Percentiles rank a stretch among this genome's conserved stretches.
Evolutionary conservation across 1,139 yeast species (phyloP).

Genomic region (Yamadazyma friedrichii): DNA sequence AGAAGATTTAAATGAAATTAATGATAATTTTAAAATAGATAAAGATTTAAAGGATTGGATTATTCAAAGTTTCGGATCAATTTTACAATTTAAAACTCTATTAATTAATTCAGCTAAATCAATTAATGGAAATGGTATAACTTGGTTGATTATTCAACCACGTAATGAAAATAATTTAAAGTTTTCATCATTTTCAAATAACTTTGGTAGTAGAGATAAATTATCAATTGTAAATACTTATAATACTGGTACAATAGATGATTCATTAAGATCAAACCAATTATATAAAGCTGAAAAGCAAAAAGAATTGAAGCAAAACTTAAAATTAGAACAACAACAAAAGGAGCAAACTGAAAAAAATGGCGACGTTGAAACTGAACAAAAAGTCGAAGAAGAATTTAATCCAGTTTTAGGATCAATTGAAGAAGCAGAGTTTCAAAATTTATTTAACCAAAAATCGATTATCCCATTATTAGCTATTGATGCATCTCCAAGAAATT

Average conservation of each 20-base stretch:
- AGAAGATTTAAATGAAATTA: conserved; percentile 1
- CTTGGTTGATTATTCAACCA: conserved; percentile 71
- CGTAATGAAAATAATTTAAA: conserved; percentile 14
- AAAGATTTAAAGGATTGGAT: conserved; percentile 44
- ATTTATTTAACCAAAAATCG: conserved; percentile 37
- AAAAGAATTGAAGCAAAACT: conserved; percentile 30
- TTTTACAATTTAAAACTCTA: conserved; percentile 63
- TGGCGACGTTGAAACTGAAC: conserved; percentile 1
- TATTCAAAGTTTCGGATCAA: conserved; percentile 60
- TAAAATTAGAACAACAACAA: conserved; percentile 17
- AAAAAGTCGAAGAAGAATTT: conserved; percentile 10
- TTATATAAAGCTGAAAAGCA: conserved; percentile 36
- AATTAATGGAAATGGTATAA: conserved; percentile 72
- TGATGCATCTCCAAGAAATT: conserved; percentile 69
- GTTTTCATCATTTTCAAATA: conserved; percentile 12
- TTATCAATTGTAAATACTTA: conserved; percentile 73
- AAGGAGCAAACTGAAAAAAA: conserved; percentile 16
- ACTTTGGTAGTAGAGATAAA: conserved; percentile 34
- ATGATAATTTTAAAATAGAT: conserved; percentile 36
- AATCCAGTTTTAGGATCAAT: conserved; percentile 30
- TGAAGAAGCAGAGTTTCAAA: conserved; percentile 43
- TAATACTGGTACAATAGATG: conserved; percentile 67
- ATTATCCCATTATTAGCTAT: conserved; percentile 66
- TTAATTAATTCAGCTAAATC: conserved; percentile 60
- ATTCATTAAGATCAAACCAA: conserved; percentile 52